Evolutionary conservation across 1,284 basidiomycete species (phyloP).

Genomic region (Ustilago loliicola): DNA sequence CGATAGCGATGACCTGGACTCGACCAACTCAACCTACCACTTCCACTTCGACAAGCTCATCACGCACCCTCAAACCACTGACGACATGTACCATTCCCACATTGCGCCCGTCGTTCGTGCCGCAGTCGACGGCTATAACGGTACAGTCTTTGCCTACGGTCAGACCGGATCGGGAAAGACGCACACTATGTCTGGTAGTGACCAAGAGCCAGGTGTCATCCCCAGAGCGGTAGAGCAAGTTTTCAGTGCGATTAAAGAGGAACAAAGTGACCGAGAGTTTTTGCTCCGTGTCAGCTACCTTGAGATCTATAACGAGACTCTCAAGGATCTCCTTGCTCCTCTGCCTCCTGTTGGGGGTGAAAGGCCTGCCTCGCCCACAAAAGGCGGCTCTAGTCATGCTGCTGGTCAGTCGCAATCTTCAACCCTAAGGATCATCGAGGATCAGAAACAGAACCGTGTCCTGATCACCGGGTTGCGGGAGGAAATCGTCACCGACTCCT

Average conservation of each 20-base stretch:
- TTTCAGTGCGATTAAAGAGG: conserved; percentile 71
- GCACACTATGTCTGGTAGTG: conserved; percentile 85
- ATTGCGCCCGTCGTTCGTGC: conserved; percentile 75
- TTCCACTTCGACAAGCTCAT: conserved; percentile 68
- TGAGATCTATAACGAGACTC: conserved; percentile 76
- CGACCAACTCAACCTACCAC: conserved; percentile 54
- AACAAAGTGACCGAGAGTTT: conserved; percentile 69
- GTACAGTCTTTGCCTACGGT: conserved; percentile 94
- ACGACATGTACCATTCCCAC: conserved; percentile 71
- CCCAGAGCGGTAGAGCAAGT: conserved; percentile 83
- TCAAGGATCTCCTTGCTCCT: conserved; percentile 73
- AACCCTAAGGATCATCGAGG: conserved; percentile 66
- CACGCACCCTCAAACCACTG: conserved; percentile 41
- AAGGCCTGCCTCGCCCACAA: conserved; percentile 43
- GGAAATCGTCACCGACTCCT: conserved; percentile 73
- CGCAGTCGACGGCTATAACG: conserved; percentile 96
- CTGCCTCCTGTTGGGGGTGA: conserved; percentile 31
- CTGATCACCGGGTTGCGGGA: conserved; percentile 73
- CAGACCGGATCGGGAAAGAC: conserved; percentile 79
- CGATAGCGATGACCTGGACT: conserved; percentile 23
- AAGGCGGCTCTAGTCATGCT: conserved; percentile 22
- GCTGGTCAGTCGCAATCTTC: conserved; percentile 18
- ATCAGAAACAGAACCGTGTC: conserved; percentile 71
- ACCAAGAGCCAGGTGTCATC: conserved; percentile 91
- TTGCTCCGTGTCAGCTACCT: conserved; percentile 75